Evolutionary conservation across 345 rosid species (phyloP), one percentile per base, ranked within the genome.

Genomic region (Citrus mangshanensis): DNA sequence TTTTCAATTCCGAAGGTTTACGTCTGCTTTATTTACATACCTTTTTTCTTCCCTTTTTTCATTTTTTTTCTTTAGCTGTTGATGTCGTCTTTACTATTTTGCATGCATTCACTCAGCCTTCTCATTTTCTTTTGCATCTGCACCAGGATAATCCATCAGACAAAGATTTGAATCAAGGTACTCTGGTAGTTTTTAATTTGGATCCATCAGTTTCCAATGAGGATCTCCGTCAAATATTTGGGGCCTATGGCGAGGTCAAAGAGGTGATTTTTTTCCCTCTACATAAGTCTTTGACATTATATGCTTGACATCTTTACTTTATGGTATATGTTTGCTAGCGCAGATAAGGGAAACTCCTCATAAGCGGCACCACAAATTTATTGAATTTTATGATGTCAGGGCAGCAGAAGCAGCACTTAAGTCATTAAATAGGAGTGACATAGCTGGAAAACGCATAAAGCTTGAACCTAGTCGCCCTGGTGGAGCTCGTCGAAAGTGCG

Each of bases 391-490:
- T 85, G 94, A 92, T 85, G 97, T 89, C 69, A 88, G 97, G 85
- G 89, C 93, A 1, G 94, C 94, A 72, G 97, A 92, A 79, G 87
- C 91, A 73, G 94, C 97, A 51, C 91, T 92, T 7, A 92, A 89
- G 80, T 85, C 90, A 66, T 86, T 92, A 73, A 90, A 92, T 85
- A 85, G 87, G 80, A 88, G 92, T 74, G 94, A 91, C 38, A 92
- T 92, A 79, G 94, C 93, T 80, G 97, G 97, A 10, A 92, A 92
- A 84, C 93, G 94, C 80, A 91, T 92, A 75, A 92, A 92, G 85
- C 91, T 92, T 74, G 97, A 92, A 82, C 97, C 91, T 77, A 92
- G 97, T 82, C 94, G 97, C 37, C 97, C 94, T 72, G 97, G 94
- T 79, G 97, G 97, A 79, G 91, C 93, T 73, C 94, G 97, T 68